A percentile compares a stretch with the other conserved stretches of the same genome.
Conservation (phyloP, 2,329 filamentous ascomycete species). For the Trichoderma guizhouense region DNA sequence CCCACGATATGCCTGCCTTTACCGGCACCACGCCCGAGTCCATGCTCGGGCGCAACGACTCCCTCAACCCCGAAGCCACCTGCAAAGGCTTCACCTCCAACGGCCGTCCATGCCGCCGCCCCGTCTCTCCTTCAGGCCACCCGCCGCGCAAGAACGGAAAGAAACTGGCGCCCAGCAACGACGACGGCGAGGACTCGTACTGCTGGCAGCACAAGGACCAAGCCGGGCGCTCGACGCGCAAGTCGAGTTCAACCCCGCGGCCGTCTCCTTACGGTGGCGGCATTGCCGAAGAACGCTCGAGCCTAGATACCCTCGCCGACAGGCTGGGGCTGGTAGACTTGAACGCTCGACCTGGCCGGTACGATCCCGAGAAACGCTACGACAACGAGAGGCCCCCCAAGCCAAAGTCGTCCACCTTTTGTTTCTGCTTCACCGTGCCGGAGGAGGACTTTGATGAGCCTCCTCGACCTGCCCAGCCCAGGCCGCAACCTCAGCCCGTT, state of each 20-base stretch:
- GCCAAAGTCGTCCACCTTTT: constrained; percentile 35
- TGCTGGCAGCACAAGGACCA: constrained; percentile 98
- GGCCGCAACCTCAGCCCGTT: constrained; percentile 47
- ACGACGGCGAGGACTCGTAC: constrained; percentile 64
- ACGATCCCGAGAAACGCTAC: constrained; percentile 27
- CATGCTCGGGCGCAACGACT: constrained; percentile 73
- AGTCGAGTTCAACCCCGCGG: constrained; percentile 42
- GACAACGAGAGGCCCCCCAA: constrained; percentile 17
- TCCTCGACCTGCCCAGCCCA: constrained; percentile 37
- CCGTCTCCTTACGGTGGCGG: constrained; percentile 29
- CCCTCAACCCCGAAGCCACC: constrained; percentile 76
- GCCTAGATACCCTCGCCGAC: constrained; percentile 83
- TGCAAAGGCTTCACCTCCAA: constrained; percentile 82
- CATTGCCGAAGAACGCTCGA: constrained; percentile 64
- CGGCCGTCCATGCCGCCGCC: constrained; percentile 79
- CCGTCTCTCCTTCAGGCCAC: constrained; percentile 40
- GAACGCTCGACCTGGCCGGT: constrained; percentile 38
- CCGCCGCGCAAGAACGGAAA: constrained; percentile 20
- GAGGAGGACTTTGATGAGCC: constrained; percentile 38
- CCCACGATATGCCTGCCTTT: constrained; percentile 31
- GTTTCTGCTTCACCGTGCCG: constrained; percentile 53
- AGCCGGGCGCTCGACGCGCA: constrained; percentile 48
- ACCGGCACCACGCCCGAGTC: constrained; percentile 71
- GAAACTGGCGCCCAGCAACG: constrained; percentile 38
- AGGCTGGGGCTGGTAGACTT: constrained; percentile 72